Evolutionary conservation across 345 rosid species (phyloP), one percentile per base, ranked within the genome.

Genomic region (Linum tenue): DNA sequence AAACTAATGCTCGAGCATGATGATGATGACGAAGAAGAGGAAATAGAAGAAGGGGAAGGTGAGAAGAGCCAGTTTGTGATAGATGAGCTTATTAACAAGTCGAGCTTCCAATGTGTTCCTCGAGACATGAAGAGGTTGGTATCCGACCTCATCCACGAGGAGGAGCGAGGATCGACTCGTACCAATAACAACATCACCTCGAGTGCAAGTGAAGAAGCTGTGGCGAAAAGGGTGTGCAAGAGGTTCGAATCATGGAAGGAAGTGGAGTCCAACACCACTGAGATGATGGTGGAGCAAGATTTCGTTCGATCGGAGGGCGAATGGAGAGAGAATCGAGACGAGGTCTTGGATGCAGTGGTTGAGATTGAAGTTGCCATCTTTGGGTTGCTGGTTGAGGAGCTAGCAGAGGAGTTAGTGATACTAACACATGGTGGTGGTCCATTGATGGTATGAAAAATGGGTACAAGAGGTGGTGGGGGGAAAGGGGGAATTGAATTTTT

Each of bases 271-370:
- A 81, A 81, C 83, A 89, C 92, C 60, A 92, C 89, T 55, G 98
- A 89, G 69, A 82, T 85, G 95, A 86, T 87, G 98, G 90, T 92
- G 1, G 97, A 82, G 36, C 75, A 77, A 60, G 98, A 92, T 78
- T 76, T 89, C 58, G 79, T 75, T 62, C 78, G 68, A 69, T 86
- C 87, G 62, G 56, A 67, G 35, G 77, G 69, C 41, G 74, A 69
- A 16, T 89, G 88, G 83, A 76, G 70, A 62, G 76, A 56, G 72
- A 38, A 3, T 70, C 62, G 56, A 44, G 78, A 82, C 60, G 82
- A 81, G 16, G 73, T 77, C 0, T 50, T 59, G 39, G 88, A 83
- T 53, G 70, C 80, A 0, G 91, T 75, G 12, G 16, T 76, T 4
- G 80, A 82, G 77, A 77, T 87, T 1, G 97, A 90, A 59, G 60